A percentile compares a stretch with the other conserved stretches of the same genome.
These are phyloP conservation scores for Seminavis robusta DNA, from an alignment of 108 stramenopile species.

Conservation along the genomic window DNA sequence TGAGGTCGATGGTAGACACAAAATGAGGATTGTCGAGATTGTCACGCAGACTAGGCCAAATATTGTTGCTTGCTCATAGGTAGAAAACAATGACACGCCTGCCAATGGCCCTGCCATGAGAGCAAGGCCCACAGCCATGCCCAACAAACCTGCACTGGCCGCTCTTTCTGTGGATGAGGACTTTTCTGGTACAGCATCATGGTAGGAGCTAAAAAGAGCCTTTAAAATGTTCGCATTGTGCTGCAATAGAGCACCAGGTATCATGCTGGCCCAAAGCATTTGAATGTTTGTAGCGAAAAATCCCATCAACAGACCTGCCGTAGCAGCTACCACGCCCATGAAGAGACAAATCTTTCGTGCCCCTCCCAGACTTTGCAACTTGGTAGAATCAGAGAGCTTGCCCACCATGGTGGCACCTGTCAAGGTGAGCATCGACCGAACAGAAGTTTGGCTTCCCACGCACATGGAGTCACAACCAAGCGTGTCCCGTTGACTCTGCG, in stretches of 20 bases:
- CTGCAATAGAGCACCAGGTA: conserved; percentile 71
- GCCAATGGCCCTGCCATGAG: conserved; percentile 80
- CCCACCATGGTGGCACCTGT: conserved; percentile 67
- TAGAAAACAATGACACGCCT: conserved; percentile 31
- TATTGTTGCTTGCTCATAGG: conserved; percentile 46
- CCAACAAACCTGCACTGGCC: conserved; percentile 65
- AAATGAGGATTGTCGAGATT: conserved; percentile 31
- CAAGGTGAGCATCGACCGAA: conserved; percentile 57
- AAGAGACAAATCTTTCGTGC: conserved; percentile 53
- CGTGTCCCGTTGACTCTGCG: conserved; percentile 57
- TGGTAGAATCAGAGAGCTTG: conserved; percentile 54
- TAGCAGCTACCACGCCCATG: conserved; percentile 57
- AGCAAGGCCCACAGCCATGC: conserved; percentile 79
- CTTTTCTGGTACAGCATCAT: conserved; percentile 43
- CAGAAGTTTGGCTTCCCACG: conserved; percentile 73
- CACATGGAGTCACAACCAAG: conserved; percentile 75
- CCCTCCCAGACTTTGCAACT: conserved; percentile 20
- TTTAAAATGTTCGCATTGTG: conserved; percentile 80
- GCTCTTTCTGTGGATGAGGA: conserved; percentile 42
- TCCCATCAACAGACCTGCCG: conserved; percentile 36
- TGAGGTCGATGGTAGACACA: conserved; percentile 16
- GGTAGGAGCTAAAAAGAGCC: conserved; percentile 65
- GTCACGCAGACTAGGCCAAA: conserved; percentile 43
- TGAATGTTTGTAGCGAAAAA: conserved; percentile 25
- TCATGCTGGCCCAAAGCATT: conserved; percentile 66